Evolutionary conservation across 2,329 filamentous ascomycete species (phyloP).

Genomic region (Reticulascus tulasneorum): DNA sequence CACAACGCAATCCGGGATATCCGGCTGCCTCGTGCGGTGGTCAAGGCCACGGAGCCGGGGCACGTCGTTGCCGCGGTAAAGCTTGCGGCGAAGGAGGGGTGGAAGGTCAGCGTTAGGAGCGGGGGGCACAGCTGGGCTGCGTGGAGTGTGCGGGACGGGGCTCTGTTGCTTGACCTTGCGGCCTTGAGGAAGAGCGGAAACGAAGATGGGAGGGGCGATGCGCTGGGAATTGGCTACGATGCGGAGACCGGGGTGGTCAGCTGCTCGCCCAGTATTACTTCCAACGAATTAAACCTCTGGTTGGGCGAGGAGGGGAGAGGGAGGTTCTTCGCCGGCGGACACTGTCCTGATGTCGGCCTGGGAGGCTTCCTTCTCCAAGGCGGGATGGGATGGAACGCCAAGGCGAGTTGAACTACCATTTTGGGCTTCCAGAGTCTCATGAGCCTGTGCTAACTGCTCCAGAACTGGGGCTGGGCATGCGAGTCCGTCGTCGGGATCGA

Average conservation of each 20-base stretch:
- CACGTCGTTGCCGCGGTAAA: constrained; percentile 35
- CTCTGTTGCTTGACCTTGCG: constrained; percentile 34
- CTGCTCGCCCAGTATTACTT: constrained; percentile 45
- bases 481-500: constrained; percentile 45
- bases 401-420: constrained; percentile 24
- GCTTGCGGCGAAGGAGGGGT: constrained; percentile 27
- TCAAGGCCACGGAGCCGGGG: constrained; percentile 29
- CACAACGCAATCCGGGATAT: constrained; percentile 38
- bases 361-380: constrained; percentile 53
- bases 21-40: constrained; percentile 36
- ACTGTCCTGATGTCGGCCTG: constrained; percentile 54
- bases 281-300: constrained; percentile 35
- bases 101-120: constrained; percentile 40
- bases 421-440: background rate
- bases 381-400: constrained; percentile 56
- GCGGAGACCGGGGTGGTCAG: constrained; percentile 29
- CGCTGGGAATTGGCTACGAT: constrained; percentile 33
- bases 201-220: constrained; percentile 13
- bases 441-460: background rate
- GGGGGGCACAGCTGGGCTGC: constrained; percentile 47
- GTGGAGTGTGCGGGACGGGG: constrained; percentile 44
- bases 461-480: constrained; percentile 55
- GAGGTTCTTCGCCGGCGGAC: constrained; percentile 48
- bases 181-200: background rate
- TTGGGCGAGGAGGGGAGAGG: constrained; percentile 25